Evolutionary conservation across 768 basidiomycete genomes (phyloP), one percentile per base, ranked within the genome.

Genomic region (Lentinula sp.): DNA sequence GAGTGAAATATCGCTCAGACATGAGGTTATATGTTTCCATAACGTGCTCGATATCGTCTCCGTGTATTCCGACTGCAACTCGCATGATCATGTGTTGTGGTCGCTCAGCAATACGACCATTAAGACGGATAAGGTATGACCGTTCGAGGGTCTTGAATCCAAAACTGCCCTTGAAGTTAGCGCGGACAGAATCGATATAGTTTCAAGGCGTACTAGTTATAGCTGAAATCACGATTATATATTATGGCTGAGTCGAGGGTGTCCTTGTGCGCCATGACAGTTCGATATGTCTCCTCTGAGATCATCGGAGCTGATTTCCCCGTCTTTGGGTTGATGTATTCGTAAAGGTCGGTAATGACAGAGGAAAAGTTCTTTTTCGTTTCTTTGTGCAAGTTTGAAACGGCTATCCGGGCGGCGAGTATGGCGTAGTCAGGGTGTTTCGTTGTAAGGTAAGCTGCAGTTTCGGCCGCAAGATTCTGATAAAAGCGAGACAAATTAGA

Each of bases 71-170:
- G 50, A 98, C 94, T 50, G 97, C 93, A 60, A 99, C 97, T 73
- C 97, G 95, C 97, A 99, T 98, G 73, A 98, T 89, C 86, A 98
- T 92, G 73, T 98, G 97, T 68, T 98, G 97, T 34, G 97, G 97
- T 40, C 97, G 88, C 73, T 99, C 97, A 45, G 95, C 95, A 51
- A 96, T 93, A 62, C 91, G 91, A 45, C 94, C 93, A 70, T 96
- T 85, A 75, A 98, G 87, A 61, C 95, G 88, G 45, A 99, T 87
- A 5, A 98, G 86, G 74, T 99, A 99, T 1, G 95, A 98, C 35
- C 95, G 90, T 75, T 99, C 97, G 35, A 99, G 87, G 2, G 97
- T 99, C 75, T 99, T 99, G 86, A 98, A 98, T n/a, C 97, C 97
- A 69, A 99, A 99, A 77, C 91, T 93, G 21, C 10, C 16, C 35